Base-by-base conservation (phyloP, 1,284 basidiomycete genomes). In the Puccinia polysora region DNA sequence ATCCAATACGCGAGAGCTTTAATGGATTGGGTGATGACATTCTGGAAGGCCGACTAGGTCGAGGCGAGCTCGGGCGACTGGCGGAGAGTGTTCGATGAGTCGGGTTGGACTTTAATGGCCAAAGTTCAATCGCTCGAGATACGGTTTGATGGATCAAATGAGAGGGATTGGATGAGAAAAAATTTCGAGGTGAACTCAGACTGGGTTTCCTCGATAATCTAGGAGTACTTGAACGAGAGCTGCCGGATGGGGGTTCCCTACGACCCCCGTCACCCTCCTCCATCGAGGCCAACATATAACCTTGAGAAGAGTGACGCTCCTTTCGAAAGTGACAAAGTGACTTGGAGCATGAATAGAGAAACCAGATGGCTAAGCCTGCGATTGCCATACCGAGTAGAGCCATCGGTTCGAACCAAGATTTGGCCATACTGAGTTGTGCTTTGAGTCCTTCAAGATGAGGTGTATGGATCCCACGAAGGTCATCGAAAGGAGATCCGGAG, bases 261-360 rank as follows among this genome's bases (percentile, higher is more conserved):
- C 55, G 30, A 20, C 30, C 23, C 4, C 23, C 34, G 36, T 68
- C 65, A 34, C 65, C 65, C 14, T 68, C 65, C 34, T 68, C 65
- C 55, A 68, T 68, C 34, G 65, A 68, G 12, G 65, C 55, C 12
- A 68, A 38, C 25, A 68, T 28, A 20, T 68, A 68, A 15, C 65
- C 65, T 25, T 59, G 53, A 7, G 45, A 30, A 3, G 45, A 45
- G 30, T 43, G 36, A 18, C 50, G 52, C 34, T 56, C 50, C n/a
- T 56, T 55, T 43, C 52, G 64, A 8, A 53, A 45, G 10, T 56
- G 34, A 38, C 36, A 52, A 38, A 53, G 20, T 20, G 38, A 25
- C 34, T 28, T 68, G 18, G 55, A 59, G 25, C 38, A 58, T 18
- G 53, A 59, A 32, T 49, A 68, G 23, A 68, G 55, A 32, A 68